phyloP scores from a whole-genome alignment of 495 filamentous ascomycete species.

The Aspergillus panamensis region DNA sequence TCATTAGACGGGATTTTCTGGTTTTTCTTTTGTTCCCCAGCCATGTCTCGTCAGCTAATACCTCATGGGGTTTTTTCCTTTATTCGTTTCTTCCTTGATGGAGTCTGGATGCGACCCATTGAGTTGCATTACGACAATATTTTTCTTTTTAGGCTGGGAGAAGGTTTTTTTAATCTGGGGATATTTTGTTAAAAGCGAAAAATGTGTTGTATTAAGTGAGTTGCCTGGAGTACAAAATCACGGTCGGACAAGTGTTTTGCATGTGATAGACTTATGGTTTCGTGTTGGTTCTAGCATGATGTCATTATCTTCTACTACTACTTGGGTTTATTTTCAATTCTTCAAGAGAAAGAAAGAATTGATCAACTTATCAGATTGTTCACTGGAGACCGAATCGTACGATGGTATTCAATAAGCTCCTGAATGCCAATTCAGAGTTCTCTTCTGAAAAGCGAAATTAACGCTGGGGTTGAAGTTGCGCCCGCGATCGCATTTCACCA shows the following conservation, averaged over 20 bases:
- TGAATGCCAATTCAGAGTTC: no score
- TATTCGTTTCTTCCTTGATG: slow-evolving; percentile 6
- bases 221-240: slow-evolving; percentile 11
- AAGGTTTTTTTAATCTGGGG: background rate
- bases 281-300: slow-evolving; percentile 16
- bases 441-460: no score
- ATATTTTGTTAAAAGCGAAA: slow-evolving; percentile 14
- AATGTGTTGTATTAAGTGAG: slow-evolving; percentile 3
- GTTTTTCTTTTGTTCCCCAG: slow-evolving; percentile 1
- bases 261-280: slow-evolving; percentile 17
- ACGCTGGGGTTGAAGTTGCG: background rate
- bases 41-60: background rate
- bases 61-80: background rate
- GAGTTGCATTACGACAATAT: slow-evolving; percentile 17
- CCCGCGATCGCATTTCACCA: background rate
- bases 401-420: no score
- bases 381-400: background rate
- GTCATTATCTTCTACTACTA: slow-evolving; percentile 13
- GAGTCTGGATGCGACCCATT: background rate
- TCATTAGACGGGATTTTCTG: background rate
- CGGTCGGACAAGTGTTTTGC: slow-evolving; percentile 6
- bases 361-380: background rate
- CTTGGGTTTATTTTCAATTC: background rate
- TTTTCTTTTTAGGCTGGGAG: slow-evolving; percentile 1
- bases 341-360: background rate